Percentiles rank a stretch among this genome's conserved stretches.
phyloP scores from a whole-genome alignment of 306 rosid genomes.

The Lablab purpureus region DNA sequence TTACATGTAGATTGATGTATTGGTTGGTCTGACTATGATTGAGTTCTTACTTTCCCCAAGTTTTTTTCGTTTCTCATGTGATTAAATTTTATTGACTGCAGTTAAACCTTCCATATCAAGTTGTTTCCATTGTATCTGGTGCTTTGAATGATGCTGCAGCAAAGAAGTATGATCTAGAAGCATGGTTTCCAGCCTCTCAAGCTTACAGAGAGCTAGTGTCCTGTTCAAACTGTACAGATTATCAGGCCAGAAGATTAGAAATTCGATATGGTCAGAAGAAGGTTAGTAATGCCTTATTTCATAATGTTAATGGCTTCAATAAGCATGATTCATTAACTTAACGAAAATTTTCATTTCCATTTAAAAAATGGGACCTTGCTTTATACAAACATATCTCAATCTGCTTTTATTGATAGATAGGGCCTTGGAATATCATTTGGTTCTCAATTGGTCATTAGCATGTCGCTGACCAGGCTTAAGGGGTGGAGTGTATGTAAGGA shows the following conservation, averaged over 20 bases:
- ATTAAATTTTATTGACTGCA: slow-evolving; percentile 46
- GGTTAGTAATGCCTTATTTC: slow-evolving; percentile 58
- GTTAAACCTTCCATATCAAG: slow-evolving; percentile 86
- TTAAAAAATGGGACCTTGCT: not conserved
- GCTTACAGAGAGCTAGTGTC: slow-evolving; percentile 91
- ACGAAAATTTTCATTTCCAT: not conserved
- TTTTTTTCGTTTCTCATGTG: not conserved
- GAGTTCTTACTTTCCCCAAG: not conserved
- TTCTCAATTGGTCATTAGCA: too few relatives aligned
- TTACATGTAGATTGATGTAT: slow-evolving; percentile 8
- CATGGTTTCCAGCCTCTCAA: slow-evolving; percentile 95
- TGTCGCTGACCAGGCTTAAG: too few relatives aligned
- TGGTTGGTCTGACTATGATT: slow-evolving; percentile 30
- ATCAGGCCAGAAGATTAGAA: slow-evolving; percentile 89
- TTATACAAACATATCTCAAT: not conserved
- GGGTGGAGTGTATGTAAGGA: not conserved
- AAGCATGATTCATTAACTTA: slow-evolving; percentile 3
- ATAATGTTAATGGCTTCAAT: slow-evolving; percentile 6
- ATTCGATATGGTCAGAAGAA: slow-evolving; percentile 93
- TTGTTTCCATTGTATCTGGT: slow-evolving; percentile 93
- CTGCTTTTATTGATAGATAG: slow-evolving; percentile 2
- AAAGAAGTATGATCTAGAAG: slow-evolving; percentile 95
- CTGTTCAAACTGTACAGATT: slow-evolving; percentile 97
- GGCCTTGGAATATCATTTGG: too few relatives aligned
- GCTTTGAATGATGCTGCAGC: slow-evolving; percentile 99